Conservation (phyloP, 169 alveolate species). For the Babesia ovis region DNA sequence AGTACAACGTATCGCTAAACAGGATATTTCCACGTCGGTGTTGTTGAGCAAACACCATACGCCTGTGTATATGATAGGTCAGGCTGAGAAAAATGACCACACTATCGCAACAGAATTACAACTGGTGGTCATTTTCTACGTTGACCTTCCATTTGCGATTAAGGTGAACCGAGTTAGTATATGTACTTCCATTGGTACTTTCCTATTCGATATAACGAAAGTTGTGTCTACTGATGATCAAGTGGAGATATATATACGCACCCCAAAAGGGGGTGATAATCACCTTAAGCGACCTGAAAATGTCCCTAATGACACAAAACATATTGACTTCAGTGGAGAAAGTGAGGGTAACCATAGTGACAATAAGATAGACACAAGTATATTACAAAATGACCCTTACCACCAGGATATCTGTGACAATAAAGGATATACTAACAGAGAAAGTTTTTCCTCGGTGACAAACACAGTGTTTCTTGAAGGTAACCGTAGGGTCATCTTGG, state of each 20-base stretch:
- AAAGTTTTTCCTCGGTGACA: not conserved
- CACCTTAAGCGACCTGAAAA: not conserved
- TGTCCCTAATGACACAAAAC: too few species aligned
- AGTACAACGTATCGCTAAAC: not conserved
- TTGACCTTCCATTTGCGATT: slow-evolving; percentile 42
- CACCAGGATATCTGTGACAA: not conserved
- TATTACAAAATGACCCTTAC: slow-evolving; percentile 1
- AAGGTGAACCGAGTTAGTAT: slow-evolving; percentile 21
- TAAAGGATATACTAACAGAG: not conserved
- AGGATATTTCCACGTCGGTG: slow-evolving; percentile 1
- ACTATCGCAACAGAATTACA: slow-evolving; percentile 13
- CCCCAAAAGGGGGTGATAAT: not conserved
- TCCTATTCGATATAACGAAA: slow-evolving; percentile 31
- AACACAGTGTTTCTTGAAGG: not conserved
- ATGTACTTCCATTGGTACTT: slow-evolving; percentile 55
- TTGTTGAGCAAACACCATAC: slow-evolving; percentile 39
- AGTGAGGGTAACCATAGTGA: not conserved
- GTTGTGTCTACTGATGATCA: not conserved
- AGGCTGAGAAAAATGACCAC: not conserved
- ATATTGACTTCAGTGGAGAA: not conserved
- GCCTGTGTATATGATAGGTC: slow-evolving; percentile 38
- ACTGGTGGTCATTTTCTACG: slow-evolving; percentile 22
- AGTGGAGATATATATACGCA: slow-evolving; percentile 25
- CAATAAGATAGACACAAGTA: not conserved
- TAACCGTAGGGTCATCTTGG: slow-evolving; percentile 11